Percentiles rank a stretch among this genome's conserved stretches.
Conservation (phyloP, 1,284 basidiomycete species). For the Xerocomus amazonicus region DNA sequence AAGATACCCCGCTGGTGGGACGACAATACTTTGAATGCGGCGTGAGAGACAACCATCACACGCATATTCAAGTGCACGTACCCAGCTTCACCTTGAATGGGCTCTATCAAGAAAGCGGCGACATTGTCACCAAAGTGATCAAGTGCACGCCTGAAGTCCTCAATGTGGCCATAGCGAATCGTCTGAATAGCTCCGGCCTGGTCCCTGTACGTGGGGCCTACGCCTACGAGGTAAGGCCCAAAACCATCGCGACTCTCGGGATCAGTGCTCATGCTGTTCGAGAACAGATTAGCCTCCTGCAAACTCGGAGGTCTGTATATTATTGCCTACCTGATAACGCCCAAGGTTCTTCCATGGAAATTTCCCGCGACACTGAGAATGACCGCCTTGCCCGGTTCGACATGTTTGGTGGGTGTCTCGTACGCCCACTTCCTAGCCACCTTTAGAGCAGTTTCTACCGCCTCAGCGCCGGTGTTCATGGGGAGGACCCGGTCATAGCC, state of each 20-base stretch:
- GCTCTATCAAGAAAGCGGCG: slow-evolving; percentile 94
- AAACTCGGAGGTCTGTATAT: neutral
- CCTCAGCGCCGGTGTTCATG: slow-evolving; percentile 99
- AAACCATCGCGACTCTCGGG: slow-evolving; percentile 86
- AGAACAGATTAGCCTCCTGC: neutral
- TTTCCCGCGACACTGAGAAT: slow-evolving; percentile 88
- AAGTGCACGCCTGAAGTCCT: slow-evolving; percentile 81
- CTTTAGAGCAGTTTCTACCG: slow-evolving; percentile 88
- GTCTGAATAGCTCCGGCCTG: slow-evolving; percentile 44
- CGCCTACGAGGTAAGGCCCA: slow-evolving; percentile 84
- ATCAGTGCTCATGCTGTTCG: slow-evolving; percentile 87
- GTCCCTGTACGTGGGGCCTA: slow-evolving; percentile 75
- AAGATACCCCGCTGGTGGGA: slow-evolving; percentile 91
- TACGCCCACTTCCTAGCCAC: slow-evolving; percentile 93
- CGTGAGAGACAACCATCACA: slow-evolving; percentile 4
- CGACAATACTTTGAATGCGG: slow-evolving; percentile 66
- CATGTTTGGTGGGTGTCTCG: slow-evolving; percentile 72
- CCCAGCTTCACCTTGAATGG: slow-evolving; percentile 98
- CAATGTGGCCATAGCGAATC: slow-evolving; percentile 81
- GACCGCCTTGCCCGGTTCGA: slow-evolving; percentile 66
- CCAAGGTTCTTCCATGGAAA: slow-evolving; percentile 94
- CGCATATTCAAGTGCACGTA: slow-evolving; percentile 38
- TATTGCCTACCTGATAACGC: slow-evolving; percentile 67
- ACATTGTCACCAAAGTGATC: slow-evolving; percentile 81
- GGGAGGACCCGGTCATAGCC: slow-evolving; percentile 96